phyloP scores from a whole-genome alignment of 2,329 filamentous ascomycete genomes.

The Myotisia sp. region DNA sequence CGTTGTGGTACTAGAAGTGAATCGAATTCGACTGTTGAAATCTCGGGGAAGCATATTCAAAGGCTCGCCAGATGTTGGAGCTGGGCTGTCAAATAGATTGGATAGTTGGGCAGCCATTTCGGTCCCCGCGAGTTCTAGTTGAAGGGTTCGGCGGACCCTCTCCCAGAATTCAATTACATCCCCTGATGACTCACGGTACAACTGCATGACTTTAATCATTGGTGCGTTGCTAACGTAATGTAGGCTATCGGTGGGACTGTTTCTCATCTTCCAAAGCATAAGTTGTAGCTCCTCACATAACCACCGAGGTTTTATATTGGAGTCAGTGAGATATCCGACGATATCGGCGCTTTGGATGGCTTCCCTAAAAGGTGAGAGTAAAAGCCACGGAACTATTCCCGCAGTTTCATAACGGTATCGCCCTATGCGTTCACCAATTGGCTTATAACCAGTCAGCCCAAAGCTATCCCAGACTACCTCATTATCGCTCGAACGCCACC shows the following conservation, averaged over 20 bases:
- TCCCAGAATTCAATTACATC: constrained; percentile 45
- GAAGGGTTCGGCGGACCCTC: constrained; percentile 36
- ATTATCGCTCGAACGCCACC: constrained; percentile 43
- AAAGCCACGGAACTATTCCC: constrained; percentile 43
- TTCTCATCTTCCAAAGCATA: constrained; percentile 37
- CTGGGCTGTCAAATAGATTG: constrained; percentile 35
- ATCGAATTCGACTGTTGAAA: constrained; percentile 26
- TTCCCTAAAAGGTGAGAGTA: constrained; percentile 45
- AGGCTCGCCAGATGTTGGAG: constrained; percentile 18
- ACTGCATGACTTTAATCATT: constrained; percentile 29
- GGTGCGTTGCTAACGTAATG: constrained; percentile 29
- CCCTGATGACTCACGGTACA: constrained; percentile 32
- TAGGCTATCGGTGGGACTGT: constrained; percentile 24
- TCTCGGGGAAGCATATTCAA: constrained; percentile 24
- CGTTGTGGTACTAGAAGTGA: constrained; percentile 26
- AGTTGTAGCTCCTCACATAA: constrained; percentile 38
- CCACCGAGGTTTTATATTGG: constrained; percentile 36
- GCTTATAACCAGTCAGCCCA: constrained; percentile 43
- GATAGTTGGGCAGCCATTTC: constrained; percentile 27
- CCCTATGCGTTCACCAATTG: constrained; percentile 33
- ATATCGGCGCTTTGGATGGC: constrained; percentile 38
- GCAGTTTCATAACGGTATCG: constrained; percentile 38
- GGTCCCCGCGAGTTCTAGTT: constrained; percentile 38
- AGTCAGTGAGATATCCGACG: constrained; percentile 33
- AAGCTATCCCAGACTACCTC: constrained; percentile 44